Evolutionary conservation across 768 basidiomycete genomes (phyloP), one percentile per base, ranked within the genome.

Genomic region (Tephrocybe rancida): DNA sequence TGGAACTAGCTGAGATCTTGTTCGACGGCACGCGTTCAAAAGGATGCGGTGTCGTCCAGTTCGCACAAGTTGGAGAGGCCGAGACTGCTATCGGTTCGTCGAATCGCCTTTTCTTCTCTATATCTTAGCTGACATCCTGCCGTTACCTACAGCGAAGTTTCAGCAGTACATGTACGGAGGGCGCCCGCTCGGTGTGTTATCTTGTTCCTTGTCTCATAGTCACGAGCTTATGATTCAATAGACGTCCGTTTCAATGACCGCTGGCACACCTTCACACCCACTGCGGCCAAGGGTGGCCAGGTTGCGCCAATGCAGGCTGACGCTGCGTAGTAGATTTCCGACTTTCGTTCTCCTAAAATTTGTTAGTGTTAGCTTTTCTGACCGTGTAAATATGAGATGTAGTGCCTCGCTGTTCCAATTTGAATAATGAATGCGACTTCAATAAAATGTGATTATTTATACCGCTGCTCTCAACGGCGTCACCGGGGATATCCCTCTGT

Each of bases 191-290:
- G 89, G 88, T 90, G 66, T 50, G 83, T 74, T 26, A 10, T 44
- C 41, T 21, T 45, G 50, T 54, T 44, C 16, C 24, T 32, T 10
- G 30, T 50, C 27, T 34, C 34, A 11, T 42, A 37, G 44, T 38
- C 30, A 49, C 24, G n/a, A 43, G 6, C 35, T 10, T 26, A 5
- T 25, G 6, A 29, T 57, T 32, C 10, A 7, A 0, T 59, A 88
- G 94, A 95, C 64, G 95, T 97, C 30, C 87, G 91, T 58, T 96
- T 93, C 83, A 97, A 96, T 67, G 92, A 94, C 64, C 86, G 93
- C 60, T 94, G 92, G 92, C 95, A 97, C 68, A 91, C 90, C 0
- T 97, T 96, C 70, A 82, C 93, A 3, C 88, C 90, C 0, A 84
- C 87, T 13, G 88, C 95, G 34, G 94, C 93, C 1, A 94, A 92